Evolutionary conservation across 257 asterid species (phyloP).

Genomic region (Leonotis leonurus): DNA sequence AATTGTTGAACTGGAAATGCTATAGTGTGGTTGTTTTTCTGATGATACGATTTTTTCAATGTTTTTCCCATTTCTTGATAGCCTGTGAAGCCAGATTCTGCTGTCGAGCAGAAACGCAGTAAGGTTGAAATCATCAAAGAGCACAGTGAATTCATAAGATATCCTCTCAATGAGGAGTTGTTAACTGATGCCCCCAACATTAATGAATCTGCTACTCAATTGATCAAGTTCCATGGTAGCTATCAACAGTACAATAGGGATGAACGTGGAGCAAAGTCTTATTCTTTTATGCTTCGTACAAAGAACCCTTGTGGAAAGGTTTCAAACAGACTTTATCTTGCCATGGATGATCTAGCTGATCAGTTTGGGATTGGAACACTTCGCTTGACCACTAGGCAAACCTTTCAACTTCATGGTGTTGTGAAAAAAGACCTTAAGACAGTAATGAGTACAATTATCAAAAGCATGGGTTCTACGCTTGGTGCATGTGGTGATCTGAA

Average conservation of each 20-base stretch:
- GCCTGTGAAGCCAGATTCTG: constrained; percentile 68
- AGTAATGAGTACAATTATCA: constrained; percentile 84
- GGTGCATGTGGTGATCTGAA: constrained; percentile 99
- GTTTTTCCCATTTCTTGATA: constrained; percentile 26
- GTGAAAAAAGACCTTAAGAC: constrained; percentile 84
- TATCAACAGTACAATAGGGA: constrained; percentile 92
- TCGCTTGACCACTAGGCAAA: constrained; percentile 93
- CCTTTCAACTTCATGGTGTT: constrained; percentile 96
- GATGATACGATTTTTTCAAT: not conserved
- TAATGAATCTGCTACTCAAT: constrained; percentile 80
- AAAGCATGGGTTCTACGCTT: constrained; percentile 86
- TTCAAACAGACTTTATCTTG: constrained; percentile 74
- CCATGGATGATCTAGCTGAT: constrained; percentile 94
- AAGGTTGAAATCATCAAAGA: constrained; percentile 92
- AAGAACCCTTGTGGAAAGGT: constrained; percentile 97
- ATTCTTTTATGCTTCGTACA: constrained; percentile 93
- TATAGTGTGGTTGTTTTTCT: not conserved
- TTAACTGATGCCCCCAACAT: constrained; percentile 68
- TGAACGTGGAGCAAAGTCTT: constrained; percentile 74
- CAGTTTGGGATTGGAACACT: constrained; percentile 90
- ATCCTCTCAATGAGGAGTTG: constrained; percentile 89
- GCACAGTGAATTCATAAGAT: constrained; percentile 85
- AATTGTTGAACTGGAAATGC: not conserved
- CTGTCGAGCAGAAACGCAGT: constrained; percentile 71
- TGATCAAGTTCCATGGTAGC: constrained; percentile 99